These are phyloP conservation scores for Elongisporangium undulatum DNA, from an alignment of 352 stramenopile species.

Conservation along the genomic window DNA sequence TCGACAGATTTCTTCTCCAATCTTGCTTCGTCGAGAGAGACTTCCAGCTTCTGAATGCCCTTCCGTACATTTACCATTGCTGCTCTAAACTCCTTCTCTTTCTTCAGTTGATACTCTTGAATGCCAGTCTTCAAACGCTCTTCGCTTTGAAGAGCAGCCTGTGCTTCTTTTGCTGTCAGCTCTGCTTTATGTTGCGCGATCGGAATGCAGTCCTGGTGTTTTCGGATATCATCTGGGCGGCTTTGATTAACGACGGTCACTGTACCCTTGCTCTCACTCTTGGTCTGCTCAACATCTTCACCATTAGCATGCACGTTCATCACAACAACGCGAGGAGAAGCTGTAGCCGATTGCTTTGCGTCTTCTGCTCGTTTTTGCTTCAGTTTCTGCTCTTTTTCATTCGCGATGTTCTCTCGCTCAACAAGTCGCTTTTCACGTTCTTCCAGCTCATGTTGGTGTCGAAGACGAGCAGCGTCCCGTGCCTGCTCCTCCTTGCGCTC, in stretches of 20 bases:
- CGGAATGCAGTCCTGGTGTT: slow-evolving; percentile 22
- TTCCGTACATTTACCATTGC: slow-evolving; percentile 74
- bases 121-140: slow-evolving; percentile 47
- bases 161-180: slow-evolving; percentile 44
- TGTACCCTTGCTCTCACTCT: slow-evolving; percentile 8
- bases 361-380: slow-evolving; percentile 10
- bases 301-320: slow-evolving; percentile 45
- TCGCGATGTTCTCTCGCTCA: slow-evolving; percentile 38
- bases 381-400: slow-evolving; percentile 34
- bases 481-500: slow-evolving; percentile 30
- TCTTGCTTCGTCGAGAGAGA: slow-evolving; percentile 35
- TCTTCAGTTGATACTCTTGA: slow-evolving; percentile 55
- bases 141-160: slow-evolving; percentile 43
- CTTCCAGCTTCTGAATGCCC: slow-evolving; percentile 67
- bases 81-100: slow-evolving; percentile 57
- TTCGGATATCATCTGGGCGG: slow-evolving; percentile 11
- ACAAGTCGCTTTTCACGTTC: slow-evolving; percentile 45
- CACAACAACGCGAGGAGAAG: slow-evolving; percentile 49
- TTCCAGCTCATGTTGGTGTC: slow-evolving; percentile 46
- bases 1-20: slow-evolving; percentile 48
- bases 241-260: slow-evolving; percentile 18
- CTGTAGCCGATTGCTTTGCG: slow-evolving; percentile 1
- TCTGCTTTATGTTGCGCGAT: slow-evolving; percentile 55
- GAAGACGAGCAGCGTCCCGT: slow-evolving; percentile 25
- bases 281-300: slow-evolving; percentile 16